phyloP scores from a whole-genome alignment of 371 early-diverging fungal species.

The Rhizomucor pusillus region DNA sequence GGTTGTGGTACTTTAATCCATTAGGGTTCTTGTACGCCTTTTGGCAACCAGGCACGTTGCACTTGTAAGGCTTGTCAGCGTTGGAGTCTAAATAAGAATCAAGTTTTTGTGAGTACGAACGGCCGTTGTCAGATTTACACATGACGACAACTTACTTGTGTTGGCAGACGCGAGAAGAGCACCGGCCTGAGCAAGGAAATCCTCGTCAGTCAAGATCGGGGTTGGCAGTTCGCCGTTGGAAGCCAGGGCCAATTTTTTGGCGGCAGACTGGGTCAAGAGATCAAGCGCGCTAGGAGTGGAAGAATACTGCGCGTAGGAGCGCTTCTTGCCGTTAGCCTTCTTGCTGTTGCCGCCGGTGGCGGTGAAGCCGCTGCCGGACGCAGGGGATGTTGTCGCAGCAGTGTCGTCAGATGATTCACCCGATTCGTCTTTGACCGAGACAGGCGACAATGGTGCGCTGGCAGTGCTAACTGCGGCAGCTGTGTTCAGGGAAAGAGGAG shows the following conservation, averaged over 20 bases:
- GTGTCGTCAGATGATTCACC: slow-evolving; percentile 2
- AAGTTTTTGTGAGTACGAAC: background rate
- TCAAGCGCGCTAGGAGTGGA: slow-evolving; percentile 33
- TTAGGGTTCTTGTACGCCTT: slow-evolving; percentile 98
- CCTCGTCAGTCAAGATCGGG: slow-evolving; percentile 39
- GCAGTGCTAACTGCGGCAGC: no score
- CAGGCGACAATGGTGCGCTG: slow-evolving; percentile 1
- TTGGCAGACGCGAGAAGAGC: slow-evolving; percentile 44
- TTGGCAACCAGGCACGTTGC: slow-evolving; percentile 88
- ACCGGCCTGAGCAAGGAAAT: slow-evolving; percentile 50
- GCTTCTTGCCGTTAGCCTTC: slow-evolving; percentile 30
- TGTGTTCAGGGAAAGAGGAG: slow-evolving; percentile 5
- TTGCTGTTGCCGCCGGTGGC: slow-evolving; percentile 4
- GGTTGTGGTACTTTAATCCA: slow-evolving; percentile 95
- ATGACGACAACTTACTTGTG: slow-evolving; percentile 18
- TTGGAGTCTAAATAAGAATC: slow-evolving; percentile 20
- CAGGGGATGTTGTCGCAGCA: background rate
- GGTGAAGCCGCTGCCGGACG: background rate
- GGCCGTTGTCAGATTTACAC: background rate
- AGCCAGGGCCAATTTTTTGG: slow-evolving; percentile 45
- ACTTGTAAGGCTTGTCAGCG: slow-evolving; percentile 78
- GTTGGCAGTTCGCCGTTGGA: slow-evolving; percentile 23
- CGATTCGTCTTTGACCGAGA: background rate
- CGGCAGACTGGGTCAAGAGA: slow-evolving; percentile 40
- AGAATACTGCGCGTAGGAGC: slow-evolving; percentile 27